These are phyloP conservation scores for Rhodosorus marinus DNA, from an alignment of 23 red algal genomes.

Conservation along the genomic window DNA sequence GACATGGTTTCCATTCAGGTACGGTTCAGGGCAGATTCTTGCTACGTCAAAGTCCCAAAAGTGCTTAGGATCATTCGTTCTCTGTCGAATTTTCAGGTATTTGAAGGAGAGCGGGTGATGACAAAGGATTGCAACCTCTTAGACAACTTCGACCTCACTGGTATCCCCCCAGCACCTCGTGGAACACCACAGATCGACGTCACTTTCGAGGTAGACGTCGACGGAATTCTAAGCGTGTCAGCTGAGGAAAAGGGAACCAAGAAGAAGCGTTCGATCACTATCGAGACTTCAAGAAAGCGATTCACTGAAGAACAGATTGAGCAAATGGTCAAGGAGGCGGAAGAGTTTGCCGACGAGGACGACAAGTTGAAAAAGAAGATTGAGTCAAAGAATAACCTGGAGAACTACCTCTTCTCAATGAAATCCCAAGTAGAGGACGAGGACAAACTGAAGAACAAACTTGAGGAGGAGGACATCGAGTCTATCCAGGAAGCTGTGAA, in stretches of 20 bases:
- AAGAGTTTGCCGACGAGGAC: slow-evolving; percentile 24
- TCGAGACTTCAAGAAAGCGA: slow-evolving; percentile 31
- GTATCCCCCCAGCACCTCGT: slow-evolving; percentile 28
- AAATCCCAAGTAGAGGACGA: slow-evolving; percentile 12
- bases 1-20: too few species aligned
- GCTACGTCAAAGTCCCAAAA: slow-evolving; percentile 1
- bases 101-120: slow-evolving; percentile 33
- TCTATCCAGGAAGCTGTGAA: slow-evolving; percentile 7
- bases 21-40: background rate
- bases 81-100: slow-evolving; percentile 26
- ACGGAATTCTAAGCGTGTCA: slow-evolving; percentile 39
- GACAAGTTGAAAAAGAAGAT: slow-evolving; percentile 10
- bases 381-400: slow-evolving; percentile 29
- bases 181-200: slow-evolving; percentile 46
- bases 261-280: slow-evolving; percentile 28
- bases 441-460: slow-evolving; percentile 16
- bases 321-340: slow-evolving; percentile 39
- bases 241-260: slow-evolving; percentile 39
- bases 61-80: background rate
- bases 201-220: slow-evolving; percentile 38
- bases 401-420: slow-evolving; percentile 7
- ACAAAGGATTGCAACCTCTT: slow-evolving; percentile 35
- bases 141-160: slow-evolving; percentile 26
- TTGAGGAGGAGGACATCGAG: slow-evolving; percentile 8
- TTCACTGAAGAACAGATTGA: slow-evolving; percentile 31